These are phyloP conservation scores for Polytrichum commune DNA, from an alignment of 225 moss, liverwort and hornwort species.

Conservation along the genomic window DNA sequence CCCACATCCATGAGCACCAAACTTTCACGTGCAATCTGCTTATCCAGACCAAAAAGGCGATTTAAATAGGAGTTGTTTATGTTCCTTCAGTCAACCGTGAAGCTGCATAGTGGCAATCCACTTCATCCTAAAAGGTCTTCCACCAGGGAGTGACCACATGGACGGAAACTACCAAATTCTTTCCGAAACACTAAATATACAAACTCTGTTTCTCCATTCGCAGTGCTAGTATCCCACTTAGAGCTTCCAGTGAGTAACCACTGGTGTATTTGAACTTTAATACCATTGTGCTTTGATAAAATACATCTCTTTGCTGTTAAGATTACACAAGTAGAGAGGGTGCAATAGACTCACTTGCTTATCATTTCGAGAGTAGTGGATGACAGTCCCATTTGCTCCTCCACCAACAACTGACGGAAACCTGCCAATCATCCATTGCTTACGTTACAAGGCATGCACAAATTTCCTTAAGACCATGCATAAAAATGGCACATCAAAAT, in stretches of 20 bases:
- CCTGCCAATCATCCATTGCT: constrained; percentile 47
- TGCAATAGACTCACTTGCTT: constrained; percentile 54
- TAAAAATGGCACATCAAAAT: neutral
- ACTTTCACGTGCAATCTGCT: constrained; percentile 67
- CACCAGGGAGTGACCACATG: neutral
- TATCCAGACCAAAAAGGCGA: neutral
- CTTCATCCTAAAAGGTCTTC: neutral
- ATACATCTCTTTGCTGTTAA: too few species aligned
- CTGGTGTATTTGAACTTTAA: neutral
- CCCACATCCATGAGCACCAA: constrained; percentile 96
- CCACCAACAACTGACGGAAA: constrained; percentile 94
- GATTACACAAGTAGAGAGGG: neutral
- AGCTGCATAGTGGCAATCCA: neutral
- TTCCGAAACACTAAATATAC: too few species aligned
- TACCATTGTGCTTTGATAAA: neutral
- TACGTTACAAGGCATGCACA: constrained; percentile 9
- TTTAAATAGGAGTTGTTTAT: neutral
- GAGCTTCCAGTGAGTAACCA: neutral
- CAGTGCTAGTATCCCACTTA: neutral
- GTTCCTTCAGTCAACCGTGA: neutral
- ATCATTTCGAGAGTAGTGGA: constrained; percentile 98
- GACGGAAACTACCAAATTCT: neutral
- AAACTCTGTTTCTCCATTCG: too few species aligned
- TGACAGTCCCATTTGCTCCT: constrained; percentile 79
- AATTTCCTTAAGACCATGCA: neutral